Evolutionary conservation across 2,329 filamentous ascomycete genomes (phyloP).

Genomic region (Claviceps arundinis): DNA sequence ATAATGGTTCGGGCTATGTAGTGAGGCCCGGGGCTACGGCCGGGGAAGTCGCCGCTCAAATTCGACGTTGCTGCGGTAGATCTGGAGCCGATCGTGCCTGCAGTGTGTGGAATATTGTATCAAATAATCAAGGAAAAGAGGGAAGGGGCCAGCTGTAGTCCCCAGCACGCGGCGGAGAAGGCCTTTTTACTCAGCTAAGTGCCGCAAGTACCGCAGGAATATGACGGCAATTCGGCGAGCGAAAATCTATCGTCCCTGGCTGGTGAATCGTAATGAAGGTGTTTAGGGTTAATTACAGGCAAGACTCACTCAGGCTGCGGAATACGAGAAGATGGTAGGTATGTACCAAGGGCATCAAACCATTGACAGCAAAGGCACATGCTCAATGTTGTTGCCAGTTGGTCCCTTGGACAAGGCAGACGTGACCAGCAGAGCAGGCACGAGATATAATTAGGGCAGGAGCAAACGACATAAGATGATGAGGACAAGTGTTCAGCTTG

Average conservation of each 20-base stretch:
- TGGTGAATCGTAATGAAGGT: not conserved
- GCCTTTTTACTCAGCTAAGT: not conserved
- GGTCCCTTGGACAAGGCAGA: not conserved
- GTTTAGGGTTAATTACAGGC: constrained; percentile 3
- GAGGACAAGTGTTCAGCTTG: too few species aligned
- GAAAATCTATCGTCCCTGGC: not conserved
- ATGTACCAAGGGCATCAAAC: not conserved
- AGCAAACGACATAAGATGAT: too few species aligned
- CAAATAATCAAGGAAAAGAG: too few species aligned
- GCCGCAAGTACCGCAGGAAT: not conserved
- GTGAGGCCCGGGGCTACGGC: too few species aligned
- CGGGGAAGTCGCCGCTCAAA: not conserved
- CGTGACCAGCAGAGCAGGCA: not conserved
- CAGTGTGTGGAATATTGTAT: not conserved
- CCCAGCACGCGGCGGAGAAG: not conserved
- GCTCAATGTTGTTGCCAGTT: not conserved
- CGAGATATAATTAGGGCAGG: too few species aligned
- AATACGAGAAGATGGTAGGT: constrained; percentile 4
- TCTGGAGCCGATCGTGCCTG: not conserved
- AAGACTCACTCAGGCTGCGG: constrained; percentile 1
- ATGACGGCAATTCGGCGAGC: not conserved
- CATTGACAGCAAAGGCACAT: not conserved
- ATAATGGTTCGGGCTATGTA: not conserved
- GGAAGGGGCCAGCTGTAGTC: not conserved
- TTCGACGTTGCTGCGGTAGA: not conserved